These are phyloP conservation scores for Curvularia spicifera DNA, from an alignment of 2,329 filamentous ascomycete species.

Conservation along the genomic window DNA sequence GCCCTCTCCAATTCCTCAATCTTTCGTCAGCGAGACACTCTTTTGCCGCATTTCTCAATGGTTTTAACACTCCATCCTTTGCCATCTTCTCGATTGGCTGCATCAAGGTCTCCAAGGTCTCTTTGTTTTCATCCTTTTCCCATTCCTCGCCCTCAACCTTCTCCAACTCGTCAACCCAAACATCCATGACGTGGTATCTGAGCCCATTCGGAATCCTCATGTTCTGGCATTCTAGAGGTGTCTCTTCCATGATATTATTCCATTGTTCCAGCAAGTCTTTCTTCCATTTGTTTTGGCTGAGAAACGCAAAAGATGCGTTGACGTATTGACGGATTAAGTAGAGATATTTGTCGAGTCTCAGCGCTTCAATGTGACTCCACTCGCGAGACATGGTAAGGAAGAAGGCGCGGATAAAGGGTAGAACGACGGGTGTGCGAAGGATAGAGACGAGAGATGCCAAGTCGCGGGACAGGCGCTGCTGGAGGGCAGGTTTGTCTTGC, in stretches of 20 bases:
- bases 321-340: slow-evolving; percentile 81
- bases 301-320: slow-evolving; percentile 67
- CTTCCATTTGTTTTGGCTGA: slow-evolving; percentile 54
- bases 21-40: slow-evolving; percentile 78
- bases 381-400: slow-evolving; percentile 60
- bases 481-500: slow-evolving; percentile 85
- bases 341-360: slow-evolving; percentile 86
- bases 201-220: slow-evolving; percentile 78
- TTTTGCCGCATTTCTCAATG: slow-evolving; percentile 71
- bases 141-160: slow-evolving; percentile 62
- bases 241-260: slow-evolving; percentile 56
- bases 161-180: slow-evolving; percentile 90
- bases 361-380: slow-evolving; percentile 59
- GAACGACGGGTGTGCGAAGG: slow-evolving; percentile 56
- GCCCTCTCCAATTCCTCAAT: slow-evolving; percentile 66
- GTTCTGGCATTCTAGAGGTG: slow-evolving; percentile 55
- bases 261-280: slow-evolving; percentile 50
- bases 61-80: slow-evolving; percentile 68
- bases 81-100: slow-evolving; percentile 63
- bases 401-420: slow-evolving; percentile 57
- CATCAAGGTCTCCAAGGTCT: slow-evolving; percentile 58
- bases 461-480: slow-evolving; percentile 80
- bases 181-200: slow-evolving; percentile 83
- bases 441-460: slow-evolving; percentile 73
- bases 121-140: slow-evolving; percentile 42